Evolutionary conservation across 805 yeast species (phyloP), one percentile per base, ranked within the genome.

Genomic region (Starmerella ratchasimensis): DNA sequence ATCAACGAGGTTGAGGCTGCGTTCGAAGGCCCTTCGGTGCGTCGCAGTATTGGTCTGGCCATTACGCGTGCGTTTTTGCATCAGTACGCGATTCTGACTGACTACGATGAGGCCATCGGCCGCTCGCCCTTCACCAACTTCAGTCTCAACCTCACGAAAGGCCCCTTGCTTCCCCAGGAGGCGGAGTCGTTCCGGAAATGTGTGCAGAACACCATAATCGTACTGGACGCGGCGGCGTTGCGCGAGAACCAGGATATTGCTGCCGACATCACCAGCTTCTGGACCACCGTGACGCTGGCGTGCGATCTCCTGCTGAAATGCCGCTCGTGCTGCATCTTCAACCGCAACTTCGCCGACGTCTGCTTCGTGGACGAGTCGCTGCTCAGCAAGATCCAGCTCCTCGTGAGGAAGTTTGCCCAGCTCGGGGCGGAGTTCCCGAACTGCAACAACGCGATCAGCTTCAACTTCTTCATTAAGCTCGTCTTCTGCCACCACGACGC

Each of bases 31-130:
- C 4, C 18, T 4, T 19, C 29, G 3, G n/a, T 20, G 19, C 37
- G 48, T 2, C 31, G 42, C 8, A 27, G 33, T 9, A n/a, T 29
- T 4, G 77, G 77, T 56, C 55, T 70, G 28, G 58, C 59, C 33
- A 65, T 75, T 2, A 59, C 72, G 41, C 64, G 63, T 64, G 49
- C 74, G 63, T 54, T 60, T 61, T 43, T 59, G 56, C 52, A 57
- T 71, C 60, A 58, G 37, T 34, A 51, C 9, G 57, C 48, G 7
- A 40, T 58, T 5, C 52, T 53, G 36, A 42, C 46, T 14, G 40
- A 41, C 4, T 55, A 38, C 28, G 37, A 44, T 24, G 47, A 45
- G 13, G 19, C 36, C 5, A 28, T 51, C 1, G 60, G 62, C 20
- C 45, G 62, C 13, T 48, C 62, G 16, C 60, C 61, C 3, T 58